Evolutionary conservation across 352 stramenopile species (phyloP).

Genomic region (Thalassiosira mediterranea): DNA sequence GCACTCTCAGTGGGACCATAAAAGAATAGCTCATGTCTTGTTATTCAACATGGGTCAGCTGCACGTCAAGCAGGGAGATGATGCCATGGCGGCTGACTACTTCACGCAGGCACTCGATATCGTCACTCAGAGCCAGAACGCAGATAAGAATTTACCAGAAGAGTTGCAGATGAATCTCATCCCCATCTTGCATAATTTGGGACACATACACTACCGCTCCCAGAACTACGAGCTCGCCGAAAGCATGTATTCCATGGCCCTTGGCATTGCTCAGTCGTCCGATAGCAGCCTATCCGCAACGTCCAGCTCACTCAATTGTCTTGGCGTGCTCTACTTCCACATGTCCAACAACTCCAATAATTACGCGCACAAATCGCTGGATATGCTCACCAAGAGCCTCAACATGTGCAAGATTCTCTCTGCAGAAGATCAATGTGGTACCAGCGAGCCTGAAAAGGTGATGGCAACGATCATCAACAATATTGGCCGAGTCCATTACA

Average conservation of each 20-base stretch:
- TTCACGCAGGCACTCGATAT: slow-evolving; percentile 46
- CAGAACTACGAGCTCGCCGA: slow-evolving; percentile 56
- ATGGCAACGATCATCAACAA: slow-evolving; percentile 60
- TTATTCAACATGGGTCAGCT: slow-evolving; percentile 47
- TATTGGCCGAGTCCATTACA: slow-evolving; percentile 59
- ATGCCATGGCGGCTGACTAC: slow-evolving; percentile 27
- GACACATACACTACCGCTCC: slow-evolving; percentile 55
- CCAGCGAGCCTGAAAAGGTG: not conserved
- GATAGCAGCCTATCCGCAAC: not conserved
- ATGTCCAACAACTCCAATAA: slow-evolving; percentile 10
- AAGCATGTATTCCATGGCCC: slow-evolving; percentile 41
- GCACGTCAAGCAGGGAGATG: slow-evolving; percentile 30
- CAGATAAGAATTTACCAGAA: no score
- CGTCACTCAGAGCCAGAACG: slow-evolving; percentile 7
- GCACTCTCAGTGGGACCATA: not conserved
- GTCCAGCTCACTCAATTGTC: slow-evolving; percentile 27
- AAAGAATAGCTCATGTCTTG: slow-evolving; percentile 6
- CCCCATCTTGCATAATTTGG: slow-evolving; percentile 67
- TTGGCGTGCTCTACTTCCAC: slow-evolving; percentile 41
- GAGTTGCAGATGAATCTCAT: slow-evolving; percentile 6
- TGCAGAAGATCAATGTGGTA: slow-evolving; percentile 4
- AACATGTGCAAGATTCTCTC: slow-evolving; percentile 39
- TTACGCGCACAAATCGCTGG: slow-evolving; percentile 32
- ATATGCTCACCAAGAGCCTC: slow-evolving; percentile 15
- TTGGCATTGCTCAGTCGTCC: slow-evolving; percentile 19